phyloP scores from a whole-genome alignment of 2,329 filamentous ascomycete genomes.

The Xylariales sp. region DNA sequence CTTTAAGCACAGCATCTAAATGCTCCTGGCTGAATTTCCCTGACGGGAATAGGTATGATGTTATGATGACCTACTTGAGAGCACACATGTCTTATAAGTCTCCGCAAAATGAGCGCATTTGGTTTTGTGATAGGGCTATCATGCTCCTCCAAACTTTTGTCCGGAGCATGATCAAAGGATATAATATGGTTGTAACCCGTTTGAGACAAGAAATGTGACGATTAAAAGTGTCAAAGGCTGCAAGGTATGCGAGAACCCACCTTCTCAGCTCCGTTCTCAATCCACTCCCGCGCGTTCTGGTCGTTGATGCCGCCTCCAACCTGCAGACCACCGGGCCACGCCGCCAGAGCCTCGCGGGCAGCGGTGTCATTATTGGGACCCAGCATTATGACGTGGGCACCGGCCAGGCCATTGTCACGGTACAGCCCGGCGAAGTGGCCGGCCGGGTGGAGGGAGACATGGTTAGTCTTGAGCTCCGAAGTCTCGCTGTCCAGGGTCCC shows the following conservation, averaged over 20 bases:
- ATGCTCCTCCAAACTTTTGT: too few species aligned
- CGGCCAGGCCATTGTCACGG: constrained; percentile 65
- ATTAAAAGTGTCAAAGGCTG: too few species aligned
- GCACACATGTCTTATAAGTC: neutral
- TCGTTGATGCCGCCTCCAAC: constrained; percentile 93
- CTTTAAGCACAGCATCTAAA: constrained; percentile 67
- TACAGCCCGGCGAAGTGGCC: constrained; percentile 81
- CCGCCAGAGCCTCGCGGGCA: constrained; percentile 68
- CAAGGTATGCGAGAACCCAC: too few species aligned
- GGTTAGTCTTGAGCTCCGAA: constrained; percentile 78
- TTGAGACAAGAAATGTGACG: too few species aligned
- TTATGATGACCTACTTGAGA: constrained; percentile 80
- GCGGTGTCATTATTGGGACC: constrained; percentile 82
- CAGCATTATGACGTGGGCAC: constrained; percentile 95
- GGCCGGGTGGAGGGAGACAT: constrained; percentile 79
- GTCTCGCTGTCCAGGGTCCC: constrained; percentile 74
- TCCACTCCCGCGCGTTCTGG: constrained; percentile 79
- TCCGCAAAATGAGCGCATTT: constrained; percentile 6
- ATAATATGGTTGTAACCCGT: neutral
- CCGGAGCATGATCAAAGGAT: too few species aligned
- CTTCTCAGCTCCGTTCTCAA: constrained; percentile 84
- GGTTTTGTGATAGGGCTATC: too few species aligned
- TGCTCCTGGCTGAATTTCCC: constrained; percentile 75
- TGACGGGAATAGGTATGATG: constrained; percentile 86
- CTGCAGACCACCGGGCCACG: constrained; percentile 80